Conservation (phyloP, 768 basidiomycete genomes). For the Xerocomus spinulosus region DNA sequence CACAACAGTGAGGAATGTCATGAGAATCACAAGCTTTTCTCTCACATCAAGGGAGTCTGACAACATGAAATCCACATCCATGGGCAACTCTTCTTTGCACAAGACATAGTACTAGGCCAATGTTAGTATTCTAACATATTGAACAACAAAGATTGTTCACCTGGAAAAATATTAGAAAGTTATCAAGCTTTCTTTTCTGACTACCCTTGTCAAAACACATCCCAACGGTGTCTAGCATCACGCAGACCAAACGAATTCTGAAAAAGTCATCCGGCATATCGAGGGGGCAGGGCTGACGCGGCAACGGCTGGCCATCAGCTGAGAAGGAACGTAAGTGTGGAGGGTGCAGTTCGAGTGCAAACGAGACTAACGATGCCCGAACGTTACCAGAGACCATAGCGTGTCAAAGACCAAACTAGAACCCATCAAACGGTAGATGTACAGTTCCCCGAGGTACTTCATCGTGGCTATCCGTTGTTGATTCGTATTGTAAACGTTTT, state of each 20-base stretch:
- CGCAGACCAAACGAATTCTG: constrained; percentile 86
- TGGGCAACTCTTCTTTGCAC: constrained; percentile 87
- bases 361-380: constrained; percentile 81
- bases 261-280: constrained; percentile 98
- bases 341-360: background rate
- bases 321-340: constrained; percentile 12
- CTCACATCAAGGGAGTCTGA: constrained; percentile 88
- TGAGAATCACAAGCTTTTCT: constrained; percentile 6
- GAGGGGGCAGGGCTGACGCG: constrained; percentile 64
- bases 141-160: constrained; percentile 35
- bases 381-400: constrained; percentile 90
- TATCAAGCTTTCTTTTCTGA: constrained; percentile 89
- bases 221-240: constrained; percentile 90
- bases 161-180: constrained; percentile 91
- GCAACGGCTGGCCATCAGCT: constrained; percentile 90
- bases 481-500: constrained; percentile 92
- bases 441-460: constrained; percentile 95
- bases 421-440: constrained; percentile 90
- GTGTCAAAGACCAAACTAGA: constrained; percentile 90
- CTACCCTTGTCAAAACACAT: constrained; percentile 96
- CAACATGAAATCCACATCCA: constrained; percentile 98
- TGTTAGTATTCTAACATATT: constrained; percentile 4
- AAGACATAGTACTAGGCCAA: constrained; percentile 66
- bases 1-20: constrained; percentile 1
- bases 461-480: constrained; percentile 88